phyloP scores from a whole-genome alignment of 1,139 yeast species.

The Yamadazyma aaseri region DNA sequence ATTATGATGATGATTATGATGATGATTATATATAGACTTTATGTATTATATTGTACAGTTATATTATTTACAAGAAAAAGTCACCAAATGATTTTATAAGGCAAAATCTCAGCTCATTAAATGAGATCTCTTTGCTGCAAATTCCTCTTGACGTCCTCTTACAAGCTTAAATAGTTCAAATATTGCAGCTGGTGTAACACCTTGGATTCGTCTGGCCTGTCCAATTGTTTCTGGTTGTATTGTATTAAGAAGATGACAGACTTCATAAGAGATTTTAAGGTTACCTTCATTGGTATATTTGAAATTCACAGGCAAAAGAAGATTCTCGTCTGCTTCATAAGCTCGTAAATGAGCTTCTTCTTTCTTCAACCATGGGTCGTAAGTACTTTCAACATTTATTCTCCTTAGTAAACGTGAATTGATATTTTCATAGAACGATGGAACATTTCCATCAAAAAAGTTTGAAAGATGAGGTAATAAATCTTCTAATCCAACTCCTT shows the following conservation, averaged over 20 bases:
- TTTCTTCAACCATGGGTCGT: conserved; percentile 75
- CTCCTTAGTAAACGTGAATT: conserved; percentile 57
- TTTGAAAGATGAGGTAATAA: conserved; percentile 31
- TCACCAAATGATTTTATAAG: too few species aligned
- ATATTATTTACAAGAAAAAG: conserved; percentile 9
- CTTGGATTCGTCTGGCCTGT: conserved; percentile 91
- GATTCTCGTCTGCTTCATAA: conserved; percentile 77
- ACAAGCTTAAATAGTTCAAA: conserved; percentile 61
- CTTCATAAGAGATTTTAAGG: conserved; percentile 68
- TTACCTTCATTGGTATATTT: conserved; percentile 54
- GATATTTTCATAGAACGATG: conserved; percentile 27
- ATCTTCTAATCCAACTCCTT: conserved; percentile 29
- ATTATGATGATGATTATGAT: conserved; percentile 7
- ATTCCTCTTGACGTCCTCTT: conserved; percentile 24
- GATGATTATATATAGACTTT: conserved; percentile 4
- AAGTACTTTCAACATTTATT: conserved; percentile 76
- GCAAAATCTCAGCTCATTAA: too few species aligned
- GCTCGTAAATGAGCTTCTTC: conserved; percentile 73
- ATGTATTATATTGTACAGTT: conserved; percentile 11
- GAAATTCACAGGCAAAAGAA: conserved; percentile 62
- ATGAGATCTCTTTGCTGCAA: conserved; percentile 14
- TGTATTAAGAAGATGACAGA: conserved; percentile 63
- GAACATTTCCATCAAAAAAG: conserved; percentile 20
- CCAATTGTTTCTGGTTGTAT: conserved; percentile 89
- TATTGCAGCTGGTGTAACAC: conserved; percentile 85